Evolutionary conservation across 345 rosid genomes (phyloP).

Genomic region (Sisymbrium altissimum): DNA sequence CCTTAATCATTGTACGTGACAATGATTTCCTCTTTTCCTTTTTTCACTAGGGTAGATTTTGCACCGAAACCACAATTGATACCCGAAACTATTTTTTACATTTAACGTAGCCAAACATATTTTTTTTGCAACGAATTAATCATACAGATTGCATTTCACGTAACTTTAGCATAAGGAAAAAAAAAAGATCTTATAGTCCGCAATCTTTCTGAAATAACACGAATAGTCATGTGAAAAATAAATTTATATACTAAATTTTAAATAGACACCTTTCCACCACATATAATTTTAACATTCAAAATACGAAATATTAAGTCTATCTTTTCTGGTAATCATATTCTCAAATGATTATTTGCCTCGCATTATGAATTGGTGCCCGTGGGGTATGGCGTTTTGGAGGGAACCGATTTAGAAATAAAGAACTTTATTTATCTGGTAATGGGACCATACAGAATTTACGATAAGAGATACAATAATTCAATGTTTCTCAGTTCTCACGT

Average conservation of each 20-base stretch:
- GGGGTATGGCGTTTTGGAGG: constrained; percentile 26
- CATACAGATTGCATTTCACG: too few species aligned
- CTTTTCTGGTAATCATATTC: constrained; percentile 7
- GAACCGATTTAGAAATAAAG: constrained; percentile 14
- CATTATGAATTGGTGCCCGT: constrained; percentile 18
- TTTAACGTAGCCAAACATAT: too few species aligned
- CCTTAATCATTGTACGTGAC: not conserved
- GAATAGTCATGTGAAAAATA: too few species aligned
- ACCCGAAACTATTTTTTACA: too few species aligned
- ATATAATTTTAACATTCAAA: not conserved
- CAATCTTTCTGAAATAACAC: too few species aligned
- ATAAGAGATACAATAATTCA: constrained; percentile 2
- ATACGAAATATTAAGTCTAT: not conserved
- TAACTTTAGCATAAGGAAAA: too few species aligned
- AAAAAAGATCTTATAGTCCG: too few species aligned
- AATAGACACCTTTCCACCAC: too few species aligned
- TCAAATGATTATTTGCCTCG: constrained; percentile 25
- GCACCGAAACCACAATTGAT: too few species aligned
- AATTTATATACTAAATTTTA: too few species aligned
- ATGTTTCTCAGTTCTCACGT: not conserved
- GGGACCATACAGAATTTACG: constrained; percentile 6
- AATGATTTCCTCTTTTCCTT: not conserved
- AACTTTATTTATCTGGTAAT: constrained; percentile 16
- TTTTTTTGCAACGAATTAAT: too few species aligned
- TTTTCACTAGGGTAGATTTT: not conserved